Conservation (phyloP, 352 stramenopile species). For the Globisporangium paddicum region DNA sequence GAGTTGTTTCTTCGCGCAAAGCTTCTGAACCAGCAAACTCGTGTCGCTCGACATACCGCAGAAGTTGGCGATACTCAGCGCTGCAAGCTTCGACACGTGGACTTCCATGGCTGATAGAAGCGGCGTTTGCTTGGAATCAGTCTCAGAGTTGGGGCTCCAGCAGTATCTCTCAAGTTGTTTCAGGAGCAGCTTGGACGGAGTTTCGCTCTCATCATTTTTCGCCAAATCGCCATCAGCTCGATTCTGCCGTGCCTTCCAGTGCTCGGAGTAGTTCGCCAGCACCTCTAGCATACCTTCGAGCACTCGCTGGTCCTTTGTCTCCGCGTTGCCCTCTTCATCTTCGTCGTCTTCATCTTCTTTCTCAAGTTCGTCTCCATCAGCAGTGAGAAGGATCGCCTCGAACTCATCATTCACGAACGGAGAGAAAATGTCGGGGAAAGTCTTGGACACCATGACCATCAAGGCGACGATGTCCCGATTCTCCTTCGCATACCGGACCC, state of each 20-base stretch:
- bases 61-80: constrained; percentile 44
- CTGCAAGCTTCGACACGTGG: constrained; percentile 49
- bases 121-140: constrained; percentile 19
- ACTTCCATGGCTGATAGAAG: constrained; percentile 24
- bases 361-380: not conserved
- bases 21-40: constrained; percentile 28
- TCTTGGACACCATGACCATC: constrained; percentile 42
- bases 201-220: constrained; percentile 17
- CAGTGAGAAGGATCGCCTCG: constrained; percentile 37
- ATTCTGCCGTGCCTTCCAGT: constrained; percentile 27
- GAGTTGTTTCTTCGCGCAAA: constrained; percentile 55
- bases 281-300: constrained; percentile 43
- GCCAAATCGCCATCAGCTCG: constrained; percentile 14
- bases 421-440: constrained; percentile 43
- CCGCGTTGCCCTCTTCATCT: constrained; percentile 28
- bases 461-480: constrained; percentile 57
- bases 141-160: constrained; percentile 21
- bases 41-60: constrained; percentile 32
- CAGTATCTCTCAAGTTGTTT: constrained; percentile 50
- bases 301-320: constrained; percentile 36
- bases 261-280: constrained; percentile 48
- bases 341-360: constrained; percentile 18
- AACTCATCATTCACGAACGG: constrained; percentile 51
- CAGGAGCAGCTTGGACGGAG: constrained; percentile 26
- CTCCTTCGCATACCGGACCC: constrained; percentile 24